Evolutionary conservation across 179 eudicot species (phyloP).

Genomic region (Beta corolliflora): DNA sequence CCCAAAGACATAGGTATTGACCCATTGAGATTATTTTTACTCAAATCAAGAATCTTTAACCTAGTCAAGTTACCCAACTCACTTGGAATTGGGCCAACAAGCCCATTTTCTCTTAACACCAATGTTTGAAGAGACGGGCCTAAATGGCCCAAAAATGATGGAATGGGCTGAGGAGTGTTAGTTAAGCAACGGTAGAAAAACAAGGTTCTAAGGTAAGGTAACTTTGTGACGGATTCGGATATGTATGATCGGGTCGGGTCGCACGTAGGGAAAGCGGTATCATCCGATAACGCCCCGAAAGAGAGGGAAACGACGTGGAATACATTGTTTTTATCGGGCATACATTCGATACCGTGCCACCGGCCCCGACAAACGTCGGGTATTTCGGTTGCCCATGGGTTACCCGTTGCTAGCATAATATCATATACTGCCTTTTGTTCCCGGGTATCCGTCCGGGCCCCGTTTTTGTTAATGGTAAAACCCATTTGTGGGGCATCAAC

Average conservation of each 20-base stretch:
- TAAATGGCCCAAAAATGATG: constrained; percentile 65
- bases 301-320: constrained; percentile 85
- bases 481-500: constrained; percentile 76
- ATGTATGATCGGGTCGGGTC: constrained; percentile 59
- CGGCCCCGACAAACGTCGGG: constrained; percentile 88
- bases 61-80: constrained; percentile 71
- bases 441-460: constrained; percentile 57
- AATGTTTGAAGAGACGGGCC: constrained; percentile 67
- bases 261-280: constrained; percentile 90
- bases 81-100: constrained; percentile 69
- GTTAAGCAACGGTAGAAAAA: constrained; percentile 85
- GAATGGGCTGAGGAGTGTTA: constrained; percentile 76
- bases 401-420: constrained; percentile 91
- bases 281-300: constrained; percentile 86
- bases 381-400: constrained; percentile 82
- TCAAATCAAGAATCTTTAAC: constrained; percentile 71
- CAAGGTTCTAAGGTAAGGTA: constrained; percentile 70
- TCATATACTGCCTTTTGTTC: constrained; percentile 91
- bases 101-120: constrained; percentile 83
- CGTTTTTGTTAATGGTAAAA: constrained; percentile 44
- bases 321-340: constrained; percentile 85
- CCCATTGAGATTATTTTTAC: constrained; percentile 68
- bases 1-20: constrained; percentile 67
- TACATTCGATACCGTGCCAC: constrained; percentile 98
- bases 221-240: constrained; percentile 70